Percentiles rank a stretch among this genome's conserved stretches.
Conservation (phyloP, 495 filamentous ascomycete species). For the Podospora australis region DNA sequence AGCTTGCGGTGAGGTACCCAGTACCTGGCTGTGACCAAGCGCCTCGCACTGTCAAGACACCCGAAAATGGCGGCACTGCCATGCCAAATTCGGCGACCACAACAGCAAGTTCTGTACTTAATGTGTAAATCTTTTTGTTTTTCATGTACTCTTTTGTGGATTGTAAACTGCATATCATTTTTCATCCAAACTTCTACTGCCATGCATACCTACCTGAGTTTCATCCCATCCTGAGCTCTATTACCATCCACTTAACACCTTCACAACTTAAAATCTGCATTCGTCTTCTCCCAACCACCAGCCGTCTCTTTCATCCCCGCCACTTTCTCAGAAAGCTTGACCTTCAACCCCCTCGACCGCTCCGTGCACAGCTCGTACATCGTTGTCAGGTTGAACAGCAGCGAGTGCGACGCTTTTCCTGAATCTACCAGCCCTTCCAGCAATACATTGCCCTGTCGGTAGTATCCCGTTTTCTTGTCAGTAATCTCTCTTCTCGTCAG, state of each 20-base stretch:
- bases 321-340: conserved; percentile 60
- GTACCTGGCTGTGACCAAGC: conserved; percentile 9
- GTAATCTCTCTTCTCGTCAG: conserved; percentile 1
- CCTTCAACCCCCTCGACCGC: conserved; percentile 59
- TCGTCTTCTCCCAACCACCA: conserved; percentile 62
- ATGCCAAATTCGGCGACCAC: conserved; percentile 10
- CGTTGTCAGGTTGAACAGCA: conserved; percentile 85
- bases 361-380: conserved; percentile 91
- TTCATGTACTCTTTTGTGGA: too few relatives aligned
- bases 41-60: conserved; percentile 6
- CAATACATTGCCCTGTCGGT: conserved; percentile 48
- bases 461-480: too few relatives aligned
- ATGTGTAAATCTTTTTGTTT: too few relatives aligned
- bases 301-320: conserved; percentile 42
- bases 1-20: conserved; percentile 1
- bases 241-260: too few relatives aligned
- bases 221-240: too few relatives aligned
- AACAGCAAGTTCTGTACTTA: conserved; percentile 7
- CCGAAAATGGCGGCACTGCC: conserved; percentile 11
- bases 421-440: conserved; percentile 58
- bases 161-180: too few relatives aligned
- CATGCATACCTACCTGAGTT: too few relatives aligned
- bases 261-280: conserved; percentile 74
- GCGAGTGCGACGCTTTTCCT: conserved; percentile 59
- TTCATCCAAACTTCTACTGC: too few relatives aligned